Percentiles rank a stretch among this genome's conserved stretches.
Evolutionary conservation across 805 yeast genomes (phyloP).

Genomic region (Saturnispora hagleri): DNA sequence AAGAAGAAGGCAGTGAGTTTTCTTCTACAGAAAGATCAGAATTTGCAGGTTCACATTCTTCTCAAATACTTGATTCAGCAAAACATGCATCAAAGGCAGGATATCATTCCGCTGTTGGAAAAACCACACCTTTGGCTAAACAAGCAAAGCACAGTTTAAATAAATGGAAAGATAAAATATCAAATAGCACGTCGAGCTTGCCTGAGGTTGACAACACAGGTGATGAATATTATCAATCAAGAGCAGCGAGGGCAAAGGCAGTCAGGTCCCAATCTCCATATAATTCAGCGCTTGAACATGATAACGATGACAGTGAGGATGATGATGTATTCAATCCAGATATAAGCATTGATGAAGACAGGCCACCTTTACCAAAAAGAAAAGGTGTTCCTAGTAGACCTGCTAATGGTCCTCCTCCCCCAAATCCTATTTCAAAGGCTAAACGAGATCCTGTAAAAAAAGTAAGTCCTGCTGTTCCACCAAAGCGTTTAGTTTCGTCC

Average conservation of each 20-base stretch:
- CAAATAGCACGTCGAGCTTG: constrained; percentile 3
- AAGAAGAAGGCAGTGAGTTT: constrained; percentile 3
- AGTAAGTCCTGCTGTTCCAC: constrained; percentile 10
- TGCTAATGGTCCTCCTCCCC: constrained; percentile 6
- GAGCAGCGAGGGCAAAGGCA: constrained; percentile 1
- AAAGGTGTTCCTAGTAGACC: constrained; percentile 6
- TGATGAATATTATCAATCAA: constrained; percentile 4
- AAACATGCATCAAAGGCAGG: constrained; percentile 10
- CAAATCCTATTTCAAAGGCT: constrained; percentile 4
- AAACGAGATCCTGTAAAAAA: constrained; percentile 9
- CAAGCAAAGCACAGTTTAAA: constrained; percentile 9
- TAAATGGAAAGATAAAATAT: constrained; percentile 11
- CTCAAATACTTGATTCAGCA: constrained; percentile 8
- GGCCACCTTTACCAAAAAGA: constrained; percentile 21
- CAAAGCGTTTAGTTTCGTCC: neutral
- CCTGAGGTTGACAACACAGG: constrained; percentile 3
- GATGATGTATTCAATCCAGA: constrained; percentile 15
- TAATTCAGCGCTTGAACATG: neutral
- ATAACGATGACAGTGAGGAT: constrained; percentile 4
- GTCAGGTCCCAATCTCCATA: constrained; percentile 2
- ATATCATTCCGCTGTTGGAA: constrained; percentile 9
- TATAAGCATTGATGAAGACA: constrained; percentile 18
- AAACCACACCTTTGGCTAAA: constrained; percentile 10
- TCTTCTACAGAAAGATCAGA: neutral
- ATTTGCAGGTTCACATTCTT: constrained; percentile 1